Base-by-base conservation (phyloP, 768 basidiomycete species). In the Lentinula raphanica region DNA sequence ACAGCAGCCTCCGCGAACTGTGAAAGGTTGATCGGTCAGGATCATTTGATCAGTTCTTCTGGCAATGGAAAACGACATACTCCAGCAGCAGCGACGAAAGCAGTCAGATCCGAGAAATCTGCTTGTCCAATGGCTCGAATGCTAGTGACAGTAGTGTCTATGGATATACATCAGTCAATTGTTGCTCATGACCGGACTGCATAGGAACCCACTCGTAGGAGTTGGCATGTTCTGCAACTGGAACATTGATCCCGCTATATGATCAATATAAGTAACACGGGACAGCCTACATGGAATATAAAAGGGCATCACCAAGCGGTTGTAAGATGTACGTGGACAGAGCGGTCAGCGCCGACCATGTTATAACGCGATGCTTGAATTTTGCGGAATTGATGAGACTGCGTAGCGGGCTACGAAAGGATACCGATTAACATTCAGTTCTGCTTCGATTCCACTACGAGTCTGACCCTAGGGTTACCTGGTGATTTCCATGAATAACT, bases 41-140 rank as follows among this genome's bases (percentile, higher is more conserved):
- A 35, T 53, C 6, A 27, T 9, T 44, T 44, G 15, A 8, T 56
- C 45, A 6, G 44, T 19, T 58, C 15, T n/a, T n/a, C n/a, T n/a
- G n/a, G 23, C 5, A 42, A n/a, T 29, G 15, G 32, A 21, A 42
- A 27, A 21, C n/a, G n/a, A 70, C 77, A 59, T 60, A 79, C 80
- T 48, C 86, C 86, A 7, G 83, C 78, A 7, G 86, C 82, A 27
- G 86, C 82, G 9, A 81, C 70, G 64, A 86, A 87, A 17, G 76
- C 75, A 42, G 78, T 79, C 48, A 87, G 63, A 7, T 77, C 66
- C 19, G 64, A 56, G 17, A 80, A 69, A 58, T 76, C 73, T 3
- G 72, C 69, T 21, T 85, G 76, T 6, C 77, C 80, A 32, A 86
- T 59, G 1, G 64, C 65, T 39, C 74, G 69, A n/a, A 62, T 71